A percentile compares a stretch with the other conserved stretches of the same genome.
These are phyloP conservation scores for Cladobotryum mycophilum DNA, from an alignment of 2,329 filamentous ascomycete genomes.

Conservation along the genomic window DNA sequence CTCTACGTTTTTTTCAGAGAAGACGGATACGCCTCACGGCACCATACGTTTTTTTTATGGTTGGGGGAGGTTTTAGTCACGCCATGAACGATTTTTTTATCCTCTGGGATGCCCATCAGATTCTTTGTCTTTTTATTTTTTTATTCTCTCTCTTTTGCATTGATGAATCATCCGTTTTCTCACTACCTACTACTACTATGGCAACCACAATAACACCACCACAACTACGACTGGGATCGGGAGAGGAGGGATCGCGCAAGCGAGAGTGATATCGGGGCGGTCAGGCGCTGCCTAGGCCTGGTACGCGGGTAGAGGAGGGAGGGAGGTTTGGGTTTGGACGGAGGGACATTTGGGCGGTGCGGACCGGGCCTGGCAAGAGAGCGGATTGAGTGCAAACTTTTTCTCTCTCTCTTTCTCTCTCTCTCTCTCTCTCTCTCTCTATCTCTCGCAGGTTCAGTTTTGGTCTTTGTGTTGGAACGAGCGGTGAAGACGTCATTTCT, in stretches of 20 bases:
- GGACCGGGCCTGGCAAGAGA: constrained; percentile 4
- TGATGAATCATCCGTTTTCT: background rate
- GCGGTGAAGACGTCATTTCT: no score
- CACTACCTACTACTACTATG: no score
- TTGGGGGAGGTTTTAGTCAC: constrained; percentile 9
- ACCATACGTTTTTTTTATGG: constrained; percentile 24
- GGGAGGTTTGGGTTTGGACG: constrained; percentile 2
- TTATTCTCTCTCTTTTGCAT: constrained; percentile 15
- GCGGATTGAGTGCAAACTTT: no score
- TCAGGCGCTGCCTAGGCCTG: background rate
- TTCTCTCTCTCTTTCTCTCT: no score
- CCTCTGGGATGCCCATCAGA: no score
- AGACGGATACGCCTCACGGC: constrained; percentile 36
- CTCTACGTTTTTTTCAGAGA: constrained; percentile 23
- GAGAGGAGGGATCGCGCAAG: constrained; percentile 3
- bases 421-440: no score
- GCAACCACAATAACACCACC: no score
- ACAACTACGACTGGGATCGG: background rate
- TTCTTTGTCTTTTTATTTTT: constrained; percentile 13
- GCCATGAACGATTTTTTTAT: constrained; percentile 16
- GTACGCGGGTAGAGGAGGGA: no score
- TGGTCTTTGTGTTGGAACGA: no score
- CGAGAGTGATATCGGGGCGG: background rate
- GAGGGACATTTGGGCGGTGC: constrained; percentile 4
- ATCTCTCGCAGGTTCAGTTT: no score